These are phyloP conservation scores for Pelagophyceae sp. DNA, from an alignment of 352 stramenopile genomes.

Conservation along the genomic window DNA sequence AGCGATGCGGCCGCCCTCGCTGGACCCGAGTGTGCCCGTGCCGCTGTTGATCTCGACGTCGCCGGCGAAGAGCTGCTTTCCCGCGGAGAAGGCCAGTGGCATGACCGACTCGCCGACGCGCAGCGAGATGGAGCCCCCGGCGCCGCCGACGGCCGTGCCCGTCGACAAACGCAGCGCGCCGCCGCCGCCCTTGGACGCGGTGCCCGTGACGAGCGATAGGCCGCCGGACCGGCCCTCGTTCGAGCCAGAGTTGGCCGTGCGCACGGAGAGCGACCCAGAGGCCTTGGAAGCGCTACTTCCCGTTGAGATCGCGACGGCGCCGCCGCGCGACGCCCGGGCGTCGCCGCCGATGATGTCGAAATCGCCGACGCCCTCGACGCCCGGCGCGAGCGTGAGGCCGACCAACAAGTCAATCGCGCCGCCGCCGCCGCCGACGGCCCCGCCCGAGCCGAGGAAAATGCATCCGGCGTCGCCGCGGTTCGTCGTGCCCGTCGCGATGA, in stretches of 20 bases:
- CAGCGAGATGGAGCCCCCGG: background rate
- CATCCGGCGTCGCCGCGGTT: slow-evolving; percentile 4
- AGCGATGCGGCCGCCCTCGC: slow-evolving; percentile 29
- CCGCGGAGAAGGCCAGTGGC: background rate
- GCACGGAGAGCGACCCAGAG: slow-evolving; percentile 24
- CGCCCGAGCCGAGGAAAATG: slow-evolving; percentile 11
- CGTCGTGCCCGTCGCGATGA: background rate
- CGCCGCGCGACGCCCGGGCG: slow-evolving; percentile 4
- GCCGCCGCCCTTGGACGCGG: background rate
- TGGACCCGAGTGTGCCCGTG: slow-evolving; percentile 24
- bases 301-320: slow-evolving; percentile 24
- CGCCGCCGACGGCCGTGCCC: background rate
- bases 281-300: slow-evolving; percentile 19
- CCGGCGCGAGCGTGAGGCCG: slow-evolving; percentile 15
- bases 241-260: slow-evolving; percentile 26
- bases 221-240: background rate
- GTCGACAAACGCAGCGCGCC: background rate
- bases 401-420: slow-evolving; percentile 11
- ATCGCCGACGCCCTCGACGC: background rate
- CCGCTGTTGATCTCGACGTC: background rate
- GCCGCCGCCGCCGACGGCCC: background rate
- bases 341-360: background rate
- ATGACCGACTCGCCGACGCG: background rate
- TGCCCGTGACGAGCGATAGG: background rate
- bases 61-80: slow-evolving; percentile 25